phyloP scores from a whole-genome alignment of 495 filamentous ascomycete species.

The Penicillium dipodomyicola region DNA sequence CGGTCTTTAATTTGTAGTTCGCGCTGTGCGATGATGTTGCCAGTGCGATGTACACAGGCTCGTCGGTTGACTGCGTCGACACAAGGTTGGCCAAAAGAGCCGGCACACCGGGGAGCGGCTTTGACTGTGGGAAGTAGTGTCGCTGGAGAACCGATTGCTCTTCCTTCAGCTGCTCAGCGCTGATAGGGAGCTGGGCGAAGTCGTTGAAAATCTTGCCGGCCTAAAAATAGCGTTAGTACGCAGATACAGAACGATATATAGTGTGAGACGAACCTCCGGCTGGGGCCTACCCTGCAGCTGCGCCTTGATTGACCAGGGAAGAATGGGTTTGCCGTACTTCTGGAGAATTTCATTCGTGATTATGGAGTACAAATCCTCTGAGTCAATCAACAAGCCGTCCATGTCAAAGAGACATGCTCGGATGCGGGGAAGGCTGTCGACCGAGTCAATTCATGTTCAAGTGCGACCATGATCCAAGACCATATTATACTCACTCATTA shows the following conservation, averaged over 20 bases:
- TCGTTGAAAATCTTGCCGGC: conserved; percentile 60
- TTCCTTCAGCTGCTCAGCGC: conserved; percentile 57
- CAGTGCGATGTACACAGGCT: conserved; percentile 74
- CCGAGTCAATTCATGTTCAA: conserved; percentile 12
- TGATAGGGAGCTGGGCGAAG: conserved; percentile 87
- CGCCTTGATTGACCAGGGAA: conserved; percentile 95
- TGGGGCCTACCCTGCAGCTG: conserved; percentile 89
- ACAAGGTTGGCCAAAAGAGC: conserved; percentile 58
- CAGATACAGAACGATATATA: neutral
- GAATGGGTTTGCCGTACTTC: conserved; percentile 63
- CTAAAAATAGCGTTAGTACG: conserved; percentile 16
- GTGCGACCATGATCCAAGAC: neutral
- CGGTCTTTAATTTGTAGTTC: conserved; percentile 80
- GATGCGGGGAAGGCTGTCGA: conserved; percentile 65
- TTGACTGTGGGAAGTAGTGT: conserved; percentile 66
- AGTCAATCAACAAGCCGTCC: conserved; percentile 93
- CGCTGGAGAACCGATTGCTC: conserved; percentile 61
- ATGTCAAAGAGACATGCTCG: conserved; percentile 97
- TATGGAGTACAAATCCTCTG: conserved; percentile 86
- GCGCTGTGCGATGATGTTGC: conserved; percentile 70
- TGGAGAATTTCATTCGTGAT: conserved; percentile 78
- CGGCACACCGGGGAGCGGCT: conserved; percentile 76
- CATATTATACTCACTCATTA: conserved; percentile 13
- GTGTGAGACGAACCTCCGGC: conserved; percentile 52
- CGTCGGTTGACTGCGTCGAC: conserved; percentile 39